phyloP scores from a whole-genome alignment of 1,284 basidiomycete species.

The Irpex sp. region DNA sequence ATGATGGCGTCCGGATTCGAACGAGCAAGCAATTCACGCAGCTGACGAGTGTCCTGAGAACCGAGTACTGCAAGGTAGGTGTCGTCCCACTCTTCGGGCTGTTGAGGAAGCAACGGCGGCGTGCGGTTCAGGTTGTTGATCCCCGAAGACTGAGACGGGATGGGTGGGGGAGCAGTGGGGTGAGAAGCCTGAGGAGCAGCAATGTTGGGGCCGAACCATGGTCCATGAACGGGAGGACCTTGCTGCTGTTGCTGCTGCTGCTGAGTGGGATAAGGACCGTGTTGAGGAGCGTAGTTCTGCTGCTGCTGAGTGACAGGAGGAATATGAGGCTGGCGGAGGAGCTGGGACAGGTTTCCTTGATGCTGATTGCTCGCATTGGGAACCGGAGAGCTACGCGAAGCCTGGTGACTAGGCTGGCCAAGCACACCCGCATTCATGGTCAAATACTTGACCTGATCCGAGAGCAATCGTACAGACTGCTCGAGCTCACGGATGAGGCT shows the following conservation, averaged over 20 bases:
- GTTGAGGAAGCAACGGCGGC: slow-evolving; percentile 41
- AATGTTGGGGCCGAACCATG: slow-evolving; percentile 56
- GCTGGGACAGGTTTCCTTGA: slow-evolving; percentile 19
- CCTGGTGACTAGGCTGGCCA: slow-evolving; percentile 33
- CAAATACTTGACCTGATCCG: slow-evolving; percentile 78
- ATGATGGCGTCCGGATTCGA: slow-evolving; percentile 76
- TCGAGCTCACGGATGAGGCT: slow-evolving; percentile 73
- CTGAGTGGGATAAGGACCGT: slow-evolving; percentile 20
- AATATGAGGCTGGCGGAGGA: slow-evolving; percentile 24
- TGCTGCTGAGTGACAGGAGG: slow-evolving; percentile 20
- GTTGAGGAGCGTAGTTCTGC: slow-evolving; percentile 16
- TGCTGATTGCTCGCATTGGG: slow-evolving; percentile 19
- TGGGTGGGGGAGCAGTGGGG: slow-evolving; percentile 67
- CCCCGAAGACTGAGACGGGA: slow-evolving; percentile 32
- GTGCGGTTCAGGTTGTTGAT: slow-evolving; percentile 30
- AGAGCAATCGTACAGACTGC: slow-evolving; percentile 63
- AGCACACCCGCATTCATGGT: slow-evolving; percentile 44
- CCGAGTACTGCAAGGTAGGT: slow-evolving; percentile 71
- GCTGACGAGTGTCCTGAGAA: slow-evolving; percentile 65
- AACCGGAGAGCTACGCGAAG: slow-evolving; percentile 41
- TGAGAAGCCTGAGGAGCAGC: slow-evolving; percentile 75
- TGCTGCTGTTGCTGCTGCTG: slow-evolving; percentile 38
- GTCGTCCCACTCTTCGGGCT: slow-evolving; percentile 77
- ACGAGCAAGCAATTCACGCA: slow-evolving; percentile 66
- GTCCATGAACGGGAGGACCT: slow-evolving; percentile 41